Percentiles rank a stretch among this genome's conserved stretches.
Evolutionary conservation across 371 early-diverging fungal genomes (phyloP).

Genomic region (Zychaea mexicana): DNA sequence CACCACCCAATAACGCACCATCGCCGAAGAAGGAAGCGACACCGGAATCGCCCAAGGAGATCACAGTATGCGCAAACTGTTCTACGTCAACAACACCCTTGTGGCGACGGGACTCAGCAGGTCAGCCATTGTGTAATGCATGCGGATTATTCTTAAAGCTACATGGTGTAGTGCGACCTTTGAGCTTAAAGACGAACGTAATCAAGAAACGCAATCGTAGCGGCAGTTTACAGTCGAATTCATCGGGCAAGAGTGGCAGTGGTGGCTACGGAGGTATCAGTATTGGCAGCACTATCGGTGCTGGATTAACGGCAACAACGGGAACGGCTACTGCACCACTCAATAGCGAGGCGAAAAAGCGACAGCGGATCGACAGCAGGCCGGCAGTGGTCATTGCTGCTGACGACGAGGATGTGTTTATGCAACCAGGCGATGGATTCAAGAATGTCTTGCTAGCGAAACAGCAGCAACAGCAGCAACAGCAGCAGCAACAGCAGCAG

Average conservation of each 20-base stretch:
- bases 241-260: background rate
- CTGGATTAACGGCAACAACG: background rate
- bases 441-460: constrained; percentile 8
- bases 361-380: constrained; percentile 3
- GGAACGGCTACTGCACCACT: background rate
- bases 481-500: constrained; percentile 1
- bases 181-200: constrained; percentile 78
- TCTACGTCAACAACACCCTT: constrained; percentile 86
- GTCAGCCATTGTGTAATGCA: constrained; percentile 64
- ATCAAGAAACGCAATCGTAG: constrained; percentile 80
- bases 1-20: background rate
- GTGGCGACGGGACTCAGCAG: constrained; percentile 89
- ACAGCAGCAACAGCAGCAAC: constrained; percentile 3
- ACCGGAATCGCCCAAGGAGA: background rate
- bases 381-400: constrained; percentile 13
- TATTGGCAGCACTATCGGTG: background rate
- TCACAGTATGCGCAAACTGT: constrained; percentile 82
- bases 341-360: background rate
- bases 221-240: constrained; percentile 9
- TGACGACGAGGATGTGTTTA: constrained; percentile 2
- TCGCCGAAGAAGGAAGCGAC: too few species aligned
- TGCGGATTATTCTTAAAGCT: constrained; percentile 75
- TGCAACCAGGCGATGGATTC: constrained; percentile 9
- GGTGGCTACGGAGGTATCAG: background rate
- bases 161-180: constrained; percentile 81